Evolutionary conservation across 306 rosid genomes (phyloP).

Genomic region (Canavalia ensiformis): DNA sequence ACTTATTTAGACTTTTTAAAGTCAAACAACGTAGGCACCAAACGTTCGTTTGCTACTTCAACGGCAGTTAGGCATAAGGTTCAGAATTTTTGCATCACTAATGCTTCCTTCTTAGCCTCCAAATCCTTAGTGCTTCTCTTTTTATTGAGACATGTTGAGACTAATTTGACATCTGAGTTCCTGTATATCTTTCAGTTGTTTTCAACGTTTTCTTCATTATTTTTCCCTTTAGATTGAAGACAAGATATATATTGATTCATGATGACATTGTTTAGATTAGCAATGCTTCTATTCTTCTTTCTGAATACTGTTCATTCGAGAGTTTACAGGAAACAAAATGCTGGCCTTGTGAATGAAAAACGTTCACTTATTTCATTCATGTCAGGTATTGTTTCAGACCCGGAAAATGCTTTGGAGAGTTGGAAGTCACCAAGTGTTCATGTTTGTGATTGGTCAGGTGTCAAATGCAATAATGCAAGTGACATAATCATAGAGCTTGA

Average conservation of each 20-base stretch:
- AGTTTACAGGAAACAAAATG: conserved; percentile 49
- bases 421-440: conserved; percentile 65
- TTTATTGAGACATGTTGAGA: conserved; percentile 41
- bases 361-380: conserved; percentile 76
- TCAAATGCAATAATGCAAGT: conserved; percentile 73
- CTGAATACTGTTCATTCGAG: conserved; percentile 43
- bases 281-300: conserved; percentile 49
- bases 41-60: conserved; percentile 53
- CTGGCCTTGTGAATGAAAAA: conserved; percentile 54
- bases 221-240: conserved; percentile 34
- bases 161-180: conserved; percentile 28
- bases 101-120: conserved; percentile 48
- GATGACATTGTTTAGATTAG: conserved; percentile 52
- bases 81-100: conserved; percentile 40
- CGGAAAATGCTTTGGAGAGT: conserved; percentile 56
- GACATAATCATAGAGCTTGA: conserved; percentile 75
- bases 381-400: conserved; percentile 76
- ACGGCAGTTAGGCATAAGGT: conserved; percentile 79
- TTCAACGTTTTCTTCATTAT: conserved; percentile 34
- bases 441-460: conserved; percentile 81
- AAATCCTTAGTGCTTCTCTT: conserved; percentile 30
- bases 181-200: not conserved
- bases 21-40: conserved; percentile 69
- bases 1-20: conserved; percentile 1
- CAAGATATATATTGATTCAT: conserved; percentile 33